Evolutionary conservation across 331 rosid genomes (phyloP).

Genomic region (Malus hybrid): DNA sequence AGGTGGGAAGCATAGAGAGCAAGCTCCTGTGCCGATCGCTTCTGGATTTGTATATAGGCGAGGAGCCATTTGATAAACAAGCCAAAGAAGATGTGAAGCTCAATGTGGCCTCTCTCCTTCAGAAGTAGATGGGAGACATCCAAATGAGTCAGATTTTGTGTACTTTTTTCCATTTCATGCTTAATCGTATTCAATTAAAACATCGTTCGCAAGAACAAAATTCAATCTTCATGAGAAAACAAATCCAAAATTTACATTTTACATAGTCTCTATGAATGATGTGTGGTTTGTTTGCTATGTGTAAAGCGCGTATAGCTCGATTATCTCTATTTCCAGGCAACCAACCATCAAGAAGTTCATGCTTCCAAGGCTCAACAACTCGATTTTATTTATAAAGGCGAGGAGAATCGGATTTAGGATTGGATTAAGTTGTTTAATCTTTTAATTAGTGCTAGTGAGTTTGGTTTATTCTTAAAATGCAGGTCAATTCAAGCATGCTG

Average conservation of each 20-base stretch:
- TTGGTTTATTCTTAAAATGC: background rate
- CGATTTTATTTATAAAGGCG: background rate
- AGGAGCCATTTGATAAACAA: conserved; percentile 76
- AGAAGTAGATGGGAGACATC: conserved; percentile 15
- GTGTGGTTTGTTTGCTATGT: background rate
- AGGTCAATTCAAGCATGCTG: background rate
- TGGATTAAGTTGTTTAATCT: background rate
- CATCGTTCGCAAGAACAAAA: background rate
- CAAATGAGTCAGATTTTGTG: background rate
- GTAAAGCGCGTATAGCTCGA: background rate
- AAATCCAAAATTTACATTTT: too few relatives aligned
- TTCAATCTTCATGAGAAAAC: background rate
- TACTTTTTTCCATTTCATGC: background rate
- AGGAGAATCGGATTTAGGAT: background rate
- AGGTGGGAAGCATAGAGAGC: conserved; percentile 83
- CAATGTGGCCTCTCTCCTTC: conserved; percentile 46
- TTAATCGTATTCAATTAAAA: background rate
- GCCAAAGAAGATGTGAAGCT: conserved; percentile 77
- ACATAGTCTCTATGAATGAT: background rate
- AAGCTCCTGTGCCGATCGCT: conserved; percentile 63
- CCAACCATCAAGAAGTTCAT: background rate
- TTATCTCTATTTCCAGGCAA: background rate
- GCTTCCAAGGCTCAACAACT: background rate
- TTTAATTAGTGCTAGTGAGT: background rate
- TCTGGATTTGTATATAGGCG: conserved; percentile 53